Base-by-base conservation (phyloP, 805 yeast species). In the Lipomyces yamadae region DNA sequence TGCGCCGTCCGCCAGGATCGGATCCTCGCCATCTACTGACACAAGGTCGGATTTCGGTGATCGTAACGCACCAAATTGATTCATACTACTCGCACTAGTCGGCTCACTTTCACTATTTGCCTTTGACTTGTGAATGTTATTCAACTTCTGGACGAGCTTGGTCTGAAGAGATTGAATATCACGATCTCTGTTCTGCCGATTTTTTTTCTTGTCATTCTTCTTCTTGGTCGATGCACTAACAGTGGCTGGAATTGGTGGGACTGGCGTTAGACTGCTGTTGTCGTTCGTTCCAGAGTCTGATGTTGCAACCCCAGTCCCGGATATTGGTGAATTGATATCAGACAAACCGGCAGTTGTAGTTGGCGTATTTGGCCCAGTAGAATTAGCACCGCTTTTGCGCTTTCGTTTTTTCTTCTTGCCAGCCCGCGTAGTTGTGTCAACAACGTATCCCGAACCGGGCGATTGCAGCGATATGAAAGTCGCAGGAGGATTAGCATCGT, bases 191-290 rank as follows among this genome's bases (percentile, higher is more conserved):
- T 57, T 57, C 54, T 39, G 37, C 32, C 60, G 48, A n/a, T 39
- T 62, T 30, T 37, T 18, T 55, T 58, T 57, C 34, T 56, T 57
- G 24, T 33, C 59, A 24, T 37, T 18, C 65, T 4, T 57, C 30
- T 56, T 61, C 61, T 56, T 57, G 34, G 7, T 53, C n/a, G 48
- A 42, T 24, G 24, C 48, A 42, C 48, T 42, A 42, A 15, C 48
- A 42, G 48, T 15, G 8, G 2, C 24, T 24, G 24, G 48, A 1
- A 1, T 42, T 15, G 5, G 48, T 30, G 29, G 15, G 13, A n/a
- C 48, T n/a, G 48, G 24, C 48, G 48, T 5, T n/a, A 5, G 24
- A 42, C 18, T 42, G n/a, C 6, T n/a, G 6, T 42, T 15, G 48
- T n/a, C 7, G n/a, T n/a, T 42, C 8, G 3, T 6, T 42, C 0